phyloP scores from a whole-genome alignment of 495 filamentous ascomycete genomes.

The Neurospora sp. region DNA sequence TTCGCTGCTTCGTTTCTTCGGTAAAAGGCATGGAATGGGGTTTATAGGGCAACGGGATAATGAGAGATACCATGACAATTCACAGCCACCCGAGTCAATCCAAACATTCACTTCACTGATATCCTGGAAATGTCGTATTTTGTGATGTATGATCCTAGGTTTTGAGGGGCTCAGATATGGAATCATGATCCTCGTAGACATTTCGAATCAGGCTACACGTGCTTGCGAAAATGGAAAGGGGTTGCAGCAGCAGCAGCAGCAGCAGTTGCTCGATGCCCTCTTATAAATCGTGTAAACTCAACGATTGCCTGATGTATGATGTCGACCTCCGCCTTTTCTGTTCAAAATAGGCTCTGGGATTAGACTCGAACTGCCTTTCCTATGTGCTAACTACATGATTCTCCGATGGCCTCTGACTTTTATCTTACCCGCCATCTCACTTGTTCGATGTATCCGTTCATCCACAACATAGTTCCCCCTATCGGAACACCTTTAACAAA shows the following conservation, averaged over 20 bases:
- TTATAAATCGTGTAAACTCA: neutral
- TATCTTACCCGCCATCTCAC: too few relatives aligned
- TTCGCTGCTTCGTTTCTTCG: conserved; percentile 19
- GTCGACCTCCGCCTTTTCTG: neutral
- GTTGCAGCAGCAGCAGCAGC: neutral
- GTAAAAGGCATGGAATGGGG: conserved; percentile 18
- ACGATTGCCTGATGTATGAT: neutral
- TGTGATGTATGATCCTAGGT: neutral
- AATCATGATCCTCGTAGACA: neutral
- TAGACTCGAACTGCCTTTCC: too few relatives aligned
- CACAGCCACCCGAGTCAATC: conserved; percentile 13
- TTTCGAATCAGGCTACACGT: neutral
- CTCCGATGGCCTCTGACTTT: too few relatives aligned
- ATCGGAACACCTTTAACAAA: too few relatives aligned
- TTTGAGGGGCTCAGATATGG: neutral
- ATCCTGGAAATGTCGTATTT: neutral
- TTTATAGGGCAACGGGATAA: conserved; percentile 26
- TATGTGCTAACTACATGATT: too few relatives aligned
- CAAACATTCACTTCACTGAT: conserved; percentile 1
- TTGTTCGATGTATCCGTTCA: too few relatives aligned
- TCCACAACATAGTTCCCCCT: too few relatives aligned
- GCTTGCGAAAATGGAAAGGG: neutral
- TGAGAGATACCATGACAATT: conserved; percentile 18
- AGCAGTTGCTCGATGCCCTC: neutral
- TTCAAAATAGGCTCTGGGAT: too few relatives aligned